Conservation (phyloP, 108 stramenopile genomes). For the Mayamaea pseudoterrestris region DNA sequence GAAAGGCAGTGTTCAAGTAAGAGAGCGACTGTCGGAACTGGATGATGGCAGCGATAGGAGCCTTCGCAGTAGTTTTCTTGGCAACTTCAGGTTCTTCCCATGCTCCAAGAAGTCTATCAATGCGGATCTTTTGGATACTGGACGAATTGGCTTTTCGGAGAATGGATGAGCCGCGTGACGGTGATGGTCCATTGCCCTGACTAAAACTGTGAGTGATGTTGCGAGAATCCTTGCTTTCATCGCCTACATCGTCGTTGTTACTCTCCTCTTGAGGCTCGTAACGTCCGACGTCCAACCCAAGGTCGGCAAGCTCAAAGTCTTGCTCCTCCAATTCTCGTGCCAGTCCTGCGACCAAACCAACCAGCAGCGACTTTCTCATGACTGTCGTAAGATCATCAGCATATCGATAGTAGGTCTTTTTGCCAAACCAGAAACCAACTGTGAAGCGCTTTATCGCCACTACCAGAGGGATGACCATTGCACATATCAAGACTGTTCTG, state of each 20-base stretch:
- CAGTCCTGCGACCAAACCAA: constrained; percentile 28
- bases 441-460: constrained; percentile 50
- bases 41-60: not conserved
- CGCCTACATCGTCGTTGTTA: not conserved
- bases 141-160: not conserved
- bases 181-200: not conserved
- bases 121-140: too few relatives aligned
- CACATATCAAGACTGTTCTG: constrained; percentile 16
- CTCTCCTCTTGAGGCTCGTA: not conserved
- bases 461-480: constrained; percentile 21
- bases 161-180: not conserved
- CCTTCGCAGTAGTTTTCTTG: not conserved
- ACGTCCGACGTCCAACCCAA: not conserved
- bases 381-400: constrained; percentile 28
- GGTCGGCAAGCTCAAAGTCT: not conserved
- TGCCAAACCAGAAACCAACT: constrained; percentile 47
- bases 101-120: constrained; percentile 20
- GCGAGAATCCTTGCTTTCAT: not conserved
- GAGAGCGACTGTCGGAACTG: not conserved
- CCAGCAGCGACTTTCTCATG: constrained; percentile 48
- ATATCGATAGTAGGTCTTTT: constrained; percentile 11
- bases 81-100: constrained; percentile 43
- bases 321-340: constrained; percentile 4
- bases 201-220: not conserved
- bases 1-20: not conserved